These are phyloP conservation scores for Chlorella sp. DNA, from an alignment of 139 green algal genomes.

Conservation along the genomic window DNA sequence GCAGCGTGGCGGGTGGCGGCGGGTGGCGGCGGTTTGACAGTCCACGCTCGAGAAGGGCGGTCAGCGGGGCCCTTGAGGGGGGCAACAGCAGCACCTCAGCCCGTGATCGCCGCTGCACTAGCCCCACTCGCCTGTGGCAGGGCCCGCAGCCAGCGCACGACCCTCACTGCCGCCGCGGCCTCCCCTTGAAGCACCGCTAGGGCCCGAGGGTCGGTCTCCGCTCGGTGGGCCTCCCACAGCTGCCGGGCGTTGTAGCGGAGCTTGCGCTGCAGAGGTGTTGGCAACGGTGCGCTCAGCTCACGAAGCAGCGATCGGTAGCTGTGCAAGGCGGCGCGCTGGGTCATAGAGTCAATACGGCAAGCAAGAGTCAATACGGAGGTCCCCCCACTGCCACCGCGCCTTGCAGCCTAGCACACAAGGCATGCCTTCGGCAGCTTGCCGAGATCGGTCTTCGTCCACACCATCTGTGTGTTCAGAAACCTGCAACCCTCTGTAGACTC, in stretches of 20 bases:
- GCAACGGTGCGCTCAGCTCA: background rate
- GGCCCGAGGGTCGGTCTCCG: background rate
- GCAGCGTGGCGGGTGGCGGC: too few species aligned
- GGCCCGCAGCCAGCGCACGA: conserved; percentile 40
- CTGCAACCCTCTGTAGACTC: too few species aligned
- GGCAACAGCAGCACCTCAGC: background rate
- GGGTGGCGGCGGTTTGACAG: conserved; percentile 16
- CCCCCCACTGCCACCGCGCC: background rate
- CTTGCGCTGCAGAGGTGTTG: conserved; percentile 42
- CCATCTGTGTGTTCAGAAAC: too few species aligned
- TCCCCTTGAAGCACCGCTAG: conserved; percentile 38
- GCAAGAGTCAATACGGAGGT: background rate
- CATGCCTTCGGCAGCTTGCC: too few species aligned
- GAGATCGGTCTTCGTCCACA: too few species aligned
- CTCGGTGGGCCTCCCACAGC: conserved; percentile 27
- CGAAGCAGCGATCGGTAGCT: conserved; percentile 36
- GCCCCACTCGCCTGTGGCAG: conserved; percentile 43
- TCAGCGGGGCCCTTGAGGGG: background rate
- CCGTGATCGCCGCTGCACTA: background rate
- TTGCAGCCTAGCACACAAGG: too few species aligned
- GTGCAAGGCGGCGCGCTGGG: background rate
- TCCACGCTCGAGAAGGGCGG: background rate
- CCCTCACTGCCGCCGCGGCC: conserved; percentile 22
- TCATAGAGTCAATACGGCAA: background rate
- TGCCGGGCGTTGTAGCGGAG: conserved; percentile 39